phyloP scores from a whole-genome alignment of 768 basidiomycete species.

The Trametes punicea region DNA sequence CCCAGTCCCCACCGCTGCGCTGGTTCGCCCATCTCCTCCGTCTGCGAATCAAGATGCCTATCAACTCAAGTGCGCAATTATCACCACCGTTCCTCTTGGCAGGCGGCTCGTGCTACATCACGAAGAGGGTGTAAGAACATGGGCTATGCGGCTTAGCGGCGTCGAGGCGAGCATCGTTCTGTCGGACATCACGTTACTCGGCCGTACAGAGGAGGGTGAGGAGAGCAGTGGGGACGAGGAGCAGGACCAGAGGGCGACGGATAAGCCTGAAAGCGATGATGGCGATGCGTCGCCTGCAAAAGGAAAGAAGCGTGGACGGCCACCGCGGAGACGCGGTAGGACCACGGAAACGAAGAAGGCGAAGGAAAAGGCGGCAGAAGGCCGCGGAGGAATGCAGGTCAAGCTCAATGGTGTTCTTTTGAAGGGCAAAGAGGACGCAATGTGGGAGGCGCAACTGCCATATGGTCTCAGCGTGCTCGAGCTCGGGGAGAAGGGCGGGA shows the following conservation, averaged over 20 bases:
- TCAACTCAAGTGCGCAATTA: slow-evolving; percentile 45
- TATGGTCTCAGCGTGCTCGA: slow-evolving; percentile 63
- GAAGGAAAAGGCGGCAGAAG: slow-evolving; percentile 25
- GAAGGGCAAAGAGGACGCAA: slow-evolving; percentile 44
- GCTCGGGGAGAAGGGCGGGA: slow-evolving; percentile 67
- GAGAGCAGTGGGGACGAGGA: slow-evolving; percentile 34
- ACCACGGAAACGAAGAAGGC: slow-evolving; percentile 12
- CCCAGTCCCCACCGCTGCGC: neutral
- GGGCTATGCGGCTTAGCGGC: slow-evolving; percentile 61
- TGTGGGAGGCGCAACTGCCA: slow-evolving; percentile 63
- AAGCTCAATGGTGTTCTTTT: slow-evolving; percentile 55
- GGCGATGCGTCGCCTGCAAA: slow-evolving; percentile 3
- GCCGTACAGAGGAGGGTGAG: slow-evolving; percentile 44
- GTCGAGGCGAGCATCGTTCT: slow-evolving; percentile 58
- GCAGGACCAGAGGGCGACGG: neutral
- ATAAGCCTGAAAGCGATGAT: slow-evolving; percentile 27
- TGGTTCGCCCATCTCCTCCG: slow-evolving; percentile 18
- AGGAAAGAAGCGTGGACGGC: slow-evolving; percentile 17
- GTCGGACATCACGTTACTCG: slow-evolving; percentile 48
- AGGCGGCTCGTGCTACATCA: slow-evolving; percentile 58
- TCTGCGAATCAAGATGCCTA: slow-evolving; percentile 7
- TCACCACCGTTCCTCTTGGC: slow-evolving; percentile 56
- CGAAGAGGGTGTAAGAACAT: slow-evolving; percentile 68
- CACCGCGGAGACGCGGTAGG: slow-evolving; percentile 23
- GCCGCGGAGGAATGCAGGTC: slow-evolving; percentile 49